Evolutionary conservation across 1,139 yeast species (phyloP).

Genomic region (Diutina sp.): DNA sequence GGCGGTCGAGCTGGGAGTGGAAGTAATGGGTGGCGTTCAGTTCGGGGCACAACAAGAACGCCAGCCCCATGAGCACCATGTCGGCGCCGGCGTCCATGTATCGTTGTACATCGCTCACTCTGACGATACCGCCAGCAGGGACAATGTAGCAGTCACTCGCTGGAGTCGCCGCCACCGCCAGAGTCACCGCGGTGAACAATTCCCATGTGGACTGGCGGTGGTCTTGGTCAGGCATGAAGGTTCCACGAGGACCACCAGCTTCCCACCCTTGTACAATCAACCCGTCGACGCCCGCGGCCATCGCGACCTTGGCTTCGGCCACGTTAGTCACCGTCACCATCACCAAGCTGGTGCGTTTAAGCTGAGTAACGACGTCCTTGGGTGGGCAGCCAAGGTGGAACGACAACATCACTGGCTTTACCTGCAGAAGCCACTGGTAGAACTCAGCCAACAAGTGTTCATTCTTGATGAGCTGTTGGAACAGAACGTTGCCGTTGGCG

Average conservation of each 20-base stretch:
- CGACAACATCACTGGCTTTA: conserved; percentile 20
- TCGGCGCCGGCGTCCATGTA: conserved; percentile 25
- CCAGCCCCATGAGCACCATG: conserved; percentile 36
- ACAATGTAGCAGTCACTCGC: conserved; percentile 14
- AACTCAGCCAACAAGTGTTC: conserved; percentile 7
- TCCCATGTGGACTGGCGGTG: conserved; percentile 21
- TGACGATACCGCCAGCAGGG: conserved; percentile 35
- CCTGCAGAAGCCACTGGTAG: conserved; percentile 6
- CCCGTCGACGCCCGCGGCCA: conserved; percentile 22
- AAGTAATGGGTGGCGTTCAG: conserved; percentile 13
- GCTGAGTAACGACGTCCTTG: conserved; percentile 20
- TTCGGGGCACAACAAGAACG: conserved; percentile 25
- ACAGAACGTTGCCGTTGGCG: conserved; percentile 20
- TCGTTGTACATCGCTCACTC: conserved; percentile 11
- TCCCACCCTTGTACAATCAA: conserved; percentile 37
- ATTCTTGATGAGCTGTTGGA: conserved; percentile 16
- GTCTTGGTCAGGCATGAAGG: conserved; percentile 20
- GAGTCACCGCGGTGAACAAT: conserved; percentile 15
- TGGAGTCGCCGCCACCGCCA: not conserved
- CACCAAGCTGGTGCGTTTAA: conserved; percentile 32
- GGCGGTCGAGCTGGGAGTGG: conserved; percentile 1
- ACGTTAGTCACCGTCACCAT: conserved; percentile 35
- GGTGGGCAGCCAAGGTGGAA: conserved; percentile 39
- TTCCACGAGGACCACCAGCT: conserved; percentile 46
- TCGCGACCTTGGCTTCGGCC: conserved; percentile 18